phyloP scores from a whole-genome alignment of 2,329 filamentous ascomycete species.

The Microdochium paspali region DNA sequence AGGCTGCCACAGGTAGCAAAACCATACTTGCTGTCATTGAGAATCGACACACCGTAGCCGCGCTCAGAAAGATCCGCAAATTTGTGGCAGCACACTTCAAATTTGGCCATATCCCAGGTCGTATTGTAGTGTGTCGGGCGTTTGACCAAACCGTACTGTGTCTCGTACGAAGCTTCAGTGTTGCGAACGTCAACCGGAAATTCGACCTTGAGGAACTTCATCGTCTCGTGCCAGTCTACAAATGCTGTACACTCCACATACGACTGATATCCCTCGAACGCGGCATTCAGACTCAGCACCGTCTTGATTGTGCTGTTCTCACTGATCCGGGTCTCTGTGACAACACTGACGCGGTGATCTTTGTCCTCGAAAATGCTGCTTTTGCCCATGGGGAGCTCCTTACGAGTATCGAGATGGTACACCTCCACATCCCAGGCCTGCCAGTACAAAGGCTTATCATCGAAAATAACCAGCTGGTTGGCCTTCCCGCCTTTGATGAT shows the following conservation, averaged over 20 bases:
- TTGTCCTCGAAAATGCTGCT: constrained; percentile 65
- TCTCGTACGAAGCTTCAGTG: constrained; percentile 91
- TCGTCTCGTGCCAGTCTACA: constrained; percentile 94
- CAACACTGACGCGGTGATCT: constrained; percentile 68
- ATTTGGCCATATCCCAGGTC: constrained; percentile 94
- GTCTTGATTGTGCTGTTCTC: constrained; percentile 79
- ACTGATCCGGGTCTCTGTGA: constrained; percentile 81
- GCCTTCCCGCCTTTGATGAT: constrained; percentile 67
- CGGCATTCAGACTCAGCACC: constrained; percentile 69
- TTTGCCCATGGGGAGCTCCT: constrained; percentile 60
- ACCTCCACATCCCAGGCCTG: constrained; percentile 98
- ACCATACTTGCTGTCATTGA: constrained; percentile 94
- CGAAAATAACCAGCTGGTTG: constrained; percentile 89
- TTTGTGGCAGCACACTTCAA: constrained; percentile 93
- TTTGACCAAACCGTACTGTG: constrained; percentile 80
- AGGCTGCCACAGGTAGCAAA: constrained; percentile 83
- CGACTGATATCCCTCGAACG: constrained; percentile 53
- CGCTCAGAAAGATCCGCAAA: constrained; percentile 86
- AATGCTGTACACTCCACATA: constrained; percentile 73
- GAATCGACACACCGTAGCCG: constrained; percentile 81
- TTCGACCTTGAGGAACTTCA: constrained; percentile 98
- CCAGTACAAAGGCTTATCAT: constrained; percentile 96
- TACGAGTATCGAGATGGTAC: constrained; percentile 80
- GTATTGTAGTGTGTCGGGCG: constrained; percentile 98
- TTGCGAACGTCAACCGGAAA: constrained; percentile 90